Conservation (phyloP, 2,329 filamentous ascomycete genomes). For the Alternaria triticimaculans region DNA sequence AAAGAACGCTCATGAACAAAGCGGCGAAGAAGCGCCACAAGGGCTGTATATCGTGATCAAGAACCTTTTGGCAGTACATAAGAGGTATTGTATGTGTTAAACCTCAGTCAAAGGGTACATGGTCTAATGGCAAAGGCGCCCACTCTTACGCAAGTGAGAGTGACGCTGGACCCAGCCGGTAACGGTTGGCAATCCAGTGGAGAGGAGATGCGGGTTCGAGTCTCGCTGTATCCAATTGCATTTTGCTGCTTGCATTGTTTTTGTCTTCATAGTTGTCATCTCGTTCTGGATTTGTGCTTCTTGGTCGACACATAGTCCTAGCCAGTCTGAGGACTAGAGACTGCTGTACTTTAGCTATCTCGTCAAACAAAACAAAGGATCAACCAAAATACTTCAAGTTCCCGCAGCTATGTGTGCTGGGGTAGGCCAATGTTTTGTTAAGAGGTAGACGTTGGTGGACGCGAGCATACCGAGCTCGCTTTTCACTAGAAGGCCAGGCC, state of each 20-base stretch:
- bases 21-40: not conserved
- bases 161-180: not conserved
- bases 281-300: not conserved
- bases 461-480: not conserved
- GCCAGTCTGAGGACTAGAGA: not conserved
- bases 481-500: not conserved
- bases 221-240: not conserved
- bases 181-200: not conserved
- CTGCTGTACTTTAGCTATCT: not conserved
- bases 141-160: not conserved
- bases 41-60: not conserved
- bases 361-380: not conserved
- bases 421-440: not conserved
- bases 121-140: not conserved
- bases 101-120: not conserved
- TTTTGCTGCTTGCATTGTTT: not conserved
- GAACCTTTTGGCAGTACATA: rapidly evolving
- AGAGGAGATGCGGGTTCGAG: not conserved
- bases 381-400: not conserved
- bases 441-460: not conserved
- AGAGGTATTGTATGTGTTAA: not conserved
- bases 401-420: not conserved
- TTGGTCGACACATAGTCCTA: not conserved
- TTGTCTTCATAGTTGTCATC: not conserved
- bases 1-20: not conserved